These are phyloP conservation scores for Sporothrix curviconia DNA, from an alignment of 2,329 filamentous ascomycete genomes.

Conservation along the genomic window DNA sequence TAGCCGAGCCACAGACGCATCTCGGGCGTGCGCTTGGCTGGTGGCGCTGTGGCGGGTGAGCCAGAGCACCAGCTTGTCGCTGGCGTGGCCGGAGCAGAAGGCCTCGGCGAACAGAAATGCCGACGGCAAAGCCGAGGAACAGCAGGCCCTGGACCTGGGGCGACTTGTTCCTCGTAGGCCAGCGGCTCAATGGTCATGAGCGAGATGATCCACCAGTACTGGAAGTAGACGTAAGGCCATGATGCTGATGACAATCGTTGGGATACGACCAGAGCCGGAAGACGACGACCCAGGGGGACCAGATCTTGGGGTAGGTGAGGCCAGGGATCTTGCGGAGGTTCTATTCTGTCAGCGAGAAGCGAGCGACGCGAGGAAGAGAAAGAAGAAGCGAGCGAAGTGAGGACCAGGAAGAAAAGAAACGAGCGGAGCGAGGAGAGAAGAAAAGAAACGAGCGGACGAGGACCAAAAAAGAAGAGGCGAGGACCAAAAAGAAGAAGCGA, in stretches of 20 bases:
- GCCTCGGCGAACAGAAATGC: conserved; percentile 46
- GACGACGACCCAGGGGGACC: conserved; percentile 37
- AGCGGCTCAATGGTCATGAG: conserved; percentile 47
- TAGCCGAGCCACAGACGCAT: conserved; percentile 52
- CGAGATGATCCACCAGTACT: conserved; percentile 51
- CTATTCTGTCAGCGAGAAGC: conserved; percentile 34
- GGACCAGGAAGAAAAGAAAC: neutral
- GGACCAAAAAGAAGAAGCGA: neutral
- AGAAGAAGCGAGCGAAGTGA: neutral
- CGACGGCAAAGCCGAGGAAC: conserved; percentile 47
- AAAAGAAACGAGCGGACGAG: neutral
- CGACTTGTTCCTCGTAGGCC: conserved; percentile 42
- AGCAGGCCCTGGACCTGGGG: conserved; percentile 47
- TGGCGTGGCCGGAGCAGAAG: conserved; percentile 45
- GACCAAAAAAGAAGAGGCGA: too few relatives aligned
- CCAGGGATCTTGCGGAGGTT: conserved; percentile 42
- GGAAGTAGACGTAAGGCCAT: conserved; percentile 44
- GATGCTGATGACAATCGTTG: conserved; percentile 39
- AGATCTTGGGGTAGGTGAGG: conserved; percentile 44
- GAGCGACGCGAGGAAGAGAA: neutral
- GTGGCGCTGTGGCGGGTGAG: conserved; percentile 34
- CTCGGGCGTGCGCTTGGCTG: conserved; percentile 38
- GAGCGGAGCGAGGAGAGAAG: neutral
- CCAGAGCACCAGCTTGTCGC: conserved; percentile 43
- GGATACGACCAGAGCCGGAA: conserved; percentile 40